Percentiles rank a stretch among this genome's conserved stretches.
Evolutionary conservation across 257 asterid species (phyloP).

Genomic region (Solanum pennellii): DNA sequence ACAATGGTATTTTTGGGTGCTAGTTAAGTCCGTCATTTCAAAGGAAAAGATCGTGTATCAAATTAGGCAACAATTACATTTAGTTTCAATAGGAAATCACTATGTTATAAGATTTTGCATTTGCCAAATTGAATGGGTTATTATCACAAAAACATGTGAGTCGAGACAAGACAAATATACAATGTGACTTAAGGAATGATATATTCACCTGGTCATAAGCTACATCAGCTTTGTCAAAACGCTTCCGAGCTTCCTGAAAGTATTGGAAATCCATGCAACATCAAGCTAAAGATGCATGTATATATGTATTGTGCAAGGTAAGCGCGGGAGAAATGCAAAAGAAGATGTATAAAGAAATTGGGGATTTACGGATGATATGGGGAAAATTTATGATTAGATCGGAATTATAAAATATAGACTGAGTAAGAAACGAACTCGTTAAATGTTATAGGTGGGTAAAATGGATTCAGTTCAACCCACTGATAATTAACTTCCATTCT

Average conservation of each 20-base stretch:
- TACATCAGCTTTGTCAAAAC: constrained; percentile 86
- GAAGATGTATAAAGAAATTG: not conserved
- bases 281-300: not conserved
- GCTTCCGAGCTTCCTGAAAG: constrained; percentile 90
- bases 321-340: not conserved
- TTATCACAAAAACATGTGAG: not conserved
- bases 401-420: not conserved
- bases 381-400: not conserved
- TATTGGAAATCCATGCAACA: constrained; percentile 2
- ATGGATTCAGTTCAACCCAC: not conserved
- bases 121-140: not conserved
- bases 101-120: not conserved
- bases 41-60: not conserved
- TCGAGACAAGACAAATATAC: not conserved
- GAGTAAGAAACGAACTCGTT: not conserved
- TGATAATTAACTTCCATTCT: not conserved
- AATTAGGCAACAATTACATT: not conserved
- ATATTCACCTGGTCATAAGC: constrained; percentile 79
- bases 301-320: not conserved
- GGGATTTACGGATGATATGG: not conserved
- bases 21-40: not conserved
- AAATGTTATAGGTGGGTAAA: not conserved
- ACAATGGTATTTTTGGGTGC: not conserved
- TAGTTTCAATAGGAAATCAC: not conserved
- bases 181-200: not conserved